Conservation (phyloP, 352 stramenopile species). For the Phytopythium litorale region DNA sequence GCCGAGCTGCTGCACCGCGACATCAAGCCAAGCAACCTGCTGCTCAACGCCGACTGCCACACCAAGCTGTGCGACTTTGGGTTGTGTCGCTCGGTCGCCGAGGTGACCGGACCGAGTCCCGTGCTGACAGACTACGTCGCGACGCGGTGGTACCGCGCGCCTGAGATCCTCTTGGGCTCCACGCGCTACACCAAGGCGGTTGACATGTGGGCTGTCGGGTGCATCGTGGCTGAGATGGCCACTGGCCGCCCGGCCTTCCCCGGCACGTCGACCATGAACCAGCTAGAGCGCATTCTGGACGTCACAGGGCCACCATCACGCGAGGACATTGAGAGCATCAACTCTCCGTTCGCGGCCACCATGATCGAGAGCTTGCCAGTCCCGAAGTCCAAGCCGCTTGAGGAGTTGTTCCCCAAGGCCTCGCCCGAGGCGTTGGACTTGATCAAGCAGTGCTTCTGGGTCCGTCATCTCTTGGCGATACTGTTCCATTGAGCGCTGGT, state of each 20-base stretch:
- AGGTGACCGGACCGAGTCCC: slow-evolving; percentile 72
- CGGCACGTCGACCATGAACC: slow-evolving; percentile 95
- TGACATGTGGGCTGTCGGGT: slow-evolving; percentile 94
- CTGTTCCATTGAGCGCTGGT: not conserved
- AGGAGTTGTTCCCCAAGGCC: slow-evolving; percentile 88
- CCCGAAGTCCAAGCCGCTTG: slow-evolving; percentile 64
- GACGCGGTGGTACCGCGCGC: slow-evolving; percentile 95
- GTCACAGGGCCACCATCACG: slow-evolving; percentile 87
- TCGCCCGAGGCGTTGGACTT: slow-evolving; percentile 86
- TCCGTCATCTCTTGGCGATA: slow-evolving; percentile 15
- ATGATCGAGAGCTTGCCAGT: slow-evolving; percentile 92
- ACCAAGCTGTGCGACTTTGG: slow-evolving; percentile 97
- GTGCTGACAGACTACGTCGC: slow-evolving; percentile 96
- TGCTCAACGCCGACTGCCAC: slow-evolving; percentile 94
- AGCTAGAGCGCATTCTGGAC: slow-evolving; percentile 95
- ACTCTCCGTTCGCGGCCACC: slow-evolving; percentile 90
- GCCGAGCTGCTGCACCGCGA: slow-evolving; percentile 94
- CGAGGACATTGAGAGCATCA: slow-evolving; percentile 90
- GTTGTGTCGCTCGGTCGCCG: slow-evolving; percentile 89
- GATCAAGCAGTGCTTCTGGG: slow-evolving; percentile 86
- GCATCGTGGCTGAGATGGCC: slow-evolving; percentile 95
- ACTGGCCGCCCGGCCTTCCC: slow-evolving; percentile 91
- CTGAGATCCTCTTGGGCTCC: slow-evolving; percentile 94
- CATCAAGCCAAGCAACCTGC: slow-evolving; percentile 96
- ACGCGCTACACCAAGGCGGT: slow-evolving; percentile 92